Evolutionary conservation across 148 eudicot species (phyloP).

Genomic region (Fagopyrum esculentum): DNA sequence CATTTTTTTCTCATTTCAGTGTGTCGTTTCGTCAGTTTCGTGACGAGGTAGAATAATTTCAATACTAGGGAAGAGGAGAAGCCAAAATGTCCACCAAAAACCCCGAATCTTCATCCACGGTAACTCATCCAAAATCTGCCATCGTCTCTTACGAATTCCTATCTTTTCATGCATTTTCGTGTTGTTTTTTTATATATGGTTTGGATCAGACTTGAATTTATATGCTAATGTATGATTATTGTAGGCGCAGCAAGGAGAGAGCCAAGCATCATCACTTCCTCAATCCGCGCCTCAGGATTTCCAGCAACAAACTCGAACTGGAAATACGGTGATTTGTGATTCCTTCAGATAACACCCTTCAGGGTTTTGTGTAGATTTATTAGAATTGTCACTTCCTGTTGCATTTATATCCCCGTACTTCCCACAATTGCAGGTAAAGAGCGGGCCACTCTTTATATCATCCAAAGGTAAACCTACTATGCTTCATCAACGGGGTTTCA

Average conservation of each 20-base stretch:
- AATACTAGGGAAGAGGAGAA: neutral
- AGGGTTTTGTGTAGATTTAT: neutral
- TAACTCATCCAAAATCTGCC: neutral
- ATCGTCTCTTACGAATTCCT: neutral
- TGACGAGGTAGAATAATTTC: neutral
- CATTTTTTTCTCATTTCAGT: neutral
- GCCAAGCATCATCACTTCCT: neutral
- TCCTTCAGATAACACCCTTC: neutral
- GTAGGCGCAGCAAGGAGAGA: conserved; percentile 15
- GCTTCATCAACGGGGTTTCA: neutral
- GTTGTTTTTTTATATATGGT: neutral
- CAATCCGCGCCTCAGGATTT: neutral
- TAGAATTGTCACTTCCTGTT: neutral
- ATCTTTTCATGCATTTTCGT: neutral
- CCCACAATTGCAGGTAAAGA: conserved; percentile 57
- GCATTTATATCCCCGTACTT: neutral
- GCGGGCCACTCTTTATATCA: conserved; percentile 78
- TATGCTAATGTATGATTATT: neutral
- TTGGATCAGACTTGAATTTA: neutral
- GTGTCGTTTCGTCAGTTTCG: neutral
- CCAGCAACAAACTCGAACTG: neutral
- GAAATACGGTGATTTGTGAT: conserved; percentile 7
- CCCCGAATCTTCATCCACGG: conserved; percentile 9
- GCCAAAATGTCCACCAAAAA: conserved; percentile 9
- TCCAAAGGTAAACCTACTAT: conserved; percentile 59